Conservation (phyloP, 73 alveolate genomes). For the Uronychia binucleata region DNA sequence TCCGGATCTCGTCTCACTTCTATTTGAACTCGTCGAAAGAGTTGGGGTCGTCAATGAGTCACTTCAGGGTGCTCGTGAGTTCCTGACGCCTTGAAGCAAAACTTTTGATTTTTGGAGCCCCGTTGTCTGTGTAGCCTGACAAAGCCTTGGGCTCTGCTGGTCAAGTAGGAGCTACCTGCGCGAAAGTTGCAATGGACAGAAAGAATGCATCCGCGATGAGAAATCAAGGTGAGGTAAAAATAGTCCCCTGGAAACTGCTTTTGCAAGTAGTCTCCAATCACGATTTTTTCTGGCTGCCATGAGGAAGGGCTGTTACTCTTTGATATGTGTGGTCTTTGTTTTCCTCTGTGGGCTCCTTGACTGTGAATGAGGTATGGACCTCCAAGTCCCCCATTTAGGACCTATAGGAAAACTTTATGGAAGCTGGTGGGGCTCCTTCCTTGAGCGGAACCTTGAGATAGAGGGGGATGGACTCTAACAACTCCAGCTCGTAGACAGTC, state of each 20-base stretch:
- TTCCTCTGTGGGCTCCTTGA: constrained; percentile 1
- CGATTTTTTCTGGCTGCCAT: not conserved
- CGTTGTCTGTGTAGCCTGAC: not conserved
- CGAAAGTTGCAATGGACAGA: not conserved
- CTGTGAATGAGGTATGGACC: not conserved
- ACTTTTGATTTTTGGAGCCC: not conserved
- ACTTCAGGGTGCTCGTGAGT: not conserved
- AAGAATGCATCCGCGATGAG: not conserved
- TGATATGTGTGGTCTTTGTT: not conserved
- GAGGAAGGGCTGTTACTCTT: not conserved
- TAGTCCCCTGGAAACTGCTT: not conserved
- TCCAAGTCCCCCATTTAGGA: constrained; percentile 4
- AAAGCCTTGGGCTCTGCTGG: not conserved
- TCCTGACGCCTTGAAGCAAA: not conserved
- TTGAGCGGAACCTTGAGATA: not conserved
- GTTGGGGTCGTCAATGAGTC: not conserved
- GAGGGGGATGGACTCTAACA: not conserved
- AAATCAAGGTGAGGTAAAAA: not conserved
- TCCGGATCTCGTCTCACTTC: not conserved
- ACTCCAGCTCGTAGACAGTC: not conserved
- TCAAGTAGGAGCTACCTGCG: not conserved
- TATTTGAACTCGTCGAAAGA: not conserved
- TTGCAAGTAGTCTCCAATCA: not conserved
- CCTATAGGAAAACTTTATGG: not conserved
- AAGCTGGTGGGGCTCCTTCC: not conserved